These are phyloP conservation scores for Pittosporum tobira DNA, from an alignment of 129 eudicot genomes.

Conservation along the genomic window DNA sequence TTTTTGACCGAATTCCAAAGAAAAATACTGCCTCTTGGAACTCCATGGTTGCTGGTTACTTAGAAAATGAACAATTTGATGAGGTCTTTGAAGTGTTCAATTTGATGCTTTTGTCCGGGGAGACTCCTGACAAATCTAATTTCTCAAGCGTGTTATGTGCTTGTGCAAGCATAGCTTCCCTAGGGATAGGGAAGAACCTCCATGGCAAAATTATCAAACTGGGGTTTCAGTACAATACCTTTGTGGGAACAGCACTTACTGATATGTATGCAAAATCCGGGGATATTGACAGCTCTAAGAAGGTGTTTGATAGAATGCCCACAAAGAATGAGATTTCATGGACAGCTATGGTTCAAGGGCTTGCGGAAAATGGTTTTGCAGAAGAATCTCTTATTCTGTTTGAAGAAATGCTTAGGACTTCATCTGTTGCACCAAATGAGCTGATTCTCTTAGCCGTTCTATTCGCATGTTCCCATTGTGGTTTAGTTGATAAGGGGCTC, in stretches of 20 bases:
- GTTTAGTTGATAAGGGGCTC: slow-evolving; percentile 53
- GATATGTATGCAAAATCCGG: slow-evolving; percentile 76
- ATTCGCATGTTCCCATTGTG: slow-evolving; percentile 77
- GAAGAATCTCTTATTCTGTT: slow-evolving; percentile 42
- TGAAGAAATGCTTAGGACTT: slow-evolving; percentile 38
- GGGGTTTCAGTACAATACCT: slow-evolving; percentile 36
- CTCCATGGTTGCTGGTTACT: slow-evolving; percentile 52
- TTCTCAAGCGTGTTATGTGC: slow-evolving; percentile 48
- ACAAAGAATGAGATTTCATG: slow-evolving; percentile 49
- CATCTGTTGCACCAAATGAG: slow-evolving; percentile 39
- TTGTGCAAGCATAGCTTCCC: slow-evolving; percentile 48
- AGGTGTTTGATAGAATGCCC: slow-evolving; percentile 30
- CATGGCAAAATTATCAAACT: slow-evolving; percentile 50
- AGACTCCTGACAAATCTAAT: slow-evolving; percentile 37
- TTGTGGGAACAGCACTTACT: slow-evolving; percentile 51
- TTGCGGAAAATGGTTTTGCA: slow-evolving; percentile 64
- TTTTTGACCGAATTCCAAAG: slow-evolving; percentile 41
- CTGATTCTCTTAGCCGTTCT: slow-evolving; percentile 48
- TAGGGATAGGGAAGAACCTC: slow-evolving; percentile 42
- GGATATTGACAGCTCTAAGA: slow-evolving; percentile 36
- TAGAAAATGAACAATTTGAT: slow-evolving; percentile 30
- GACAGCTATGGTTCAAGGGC: slow-evolving; percentile 86
- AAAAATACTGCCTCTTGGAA: slow-evolving; percentile 57
- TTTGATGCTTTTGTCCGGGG: slow-evolving; percentile 40
- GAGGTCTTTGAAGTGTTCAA: slow-evolving; percentile 43